These are phyloP conservation scores for Gossypium armourianum DNA, from an alignment of 441 rosid genomes.

Conservation along the genomic window DNA sequence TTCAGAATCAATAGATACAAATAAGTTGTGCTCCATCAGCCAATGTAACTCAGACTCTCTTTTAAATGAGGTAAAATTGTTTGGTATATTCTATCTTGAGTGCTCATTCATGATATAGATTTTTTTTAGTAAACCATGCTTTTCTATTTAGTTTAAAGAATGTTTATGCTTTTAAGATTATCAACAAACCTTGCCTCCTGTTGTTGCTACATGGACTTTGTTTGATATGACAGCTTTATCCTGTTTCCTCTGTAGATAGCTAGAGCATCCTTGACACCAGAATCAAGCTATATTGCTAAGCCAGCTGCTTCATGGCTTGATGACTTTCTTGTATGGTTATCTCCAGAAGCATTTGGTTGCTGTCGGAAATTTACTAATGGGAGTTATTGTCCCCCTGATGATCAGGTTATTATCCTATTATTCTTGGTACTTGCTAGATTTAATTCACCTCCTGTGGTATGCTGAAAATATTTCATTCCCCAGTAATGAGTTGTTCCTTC, in stretches of 20 bases:
- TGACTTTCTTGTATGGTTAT: constrained; percentile 95
- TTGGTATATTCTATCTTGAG: constrained; percentile 1
- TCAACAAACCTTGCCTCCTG: constrained; percentile 10
- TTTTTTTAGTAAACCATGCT: not conserved
- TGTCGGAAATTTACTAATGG: constrained; percentile 89
- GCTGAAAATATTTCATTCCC: not conserved
- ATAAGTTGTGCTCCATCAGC: constrained; percentile 88
- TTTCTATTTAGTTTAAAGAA: constrained; percentile 5
- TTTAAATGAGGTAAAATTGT: constrained; percentile 61
- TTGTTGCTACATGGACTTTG: constrained; percentile 2
- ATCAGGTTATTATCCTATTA: constrained; percentile 49
- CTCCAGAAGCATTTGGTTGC: constrained; percentile 98
- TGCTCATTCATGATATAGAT: not conserved
- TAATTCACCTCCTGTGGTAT: not conserved
- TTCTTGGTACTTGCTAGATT: constrained; percentile 13
- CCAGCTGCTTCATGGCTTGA: constrained; percentile 99
- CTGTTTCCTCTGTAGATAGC: constrained; percentile 45
- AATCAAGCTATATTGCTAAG: constrained; percentile 85
- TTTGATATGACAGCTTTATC: not conserved
- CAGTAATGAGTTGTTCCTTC: not conserved
- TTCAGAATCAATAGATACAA: constrained; percentile 76
- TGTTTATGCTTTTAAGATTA: not conserved
- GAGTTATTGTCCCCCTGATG: constrained; percentile 89
- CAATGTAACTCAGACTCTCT: constrained; percentile 81
- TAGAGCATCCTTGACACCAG: constrained; percentile 67